Evolutionary conservation across 1,284 basidiomycete species (phyloP), one percentile per base, ranked within the genome.

Genomic region (Microbotryum intermedium): DNA sequence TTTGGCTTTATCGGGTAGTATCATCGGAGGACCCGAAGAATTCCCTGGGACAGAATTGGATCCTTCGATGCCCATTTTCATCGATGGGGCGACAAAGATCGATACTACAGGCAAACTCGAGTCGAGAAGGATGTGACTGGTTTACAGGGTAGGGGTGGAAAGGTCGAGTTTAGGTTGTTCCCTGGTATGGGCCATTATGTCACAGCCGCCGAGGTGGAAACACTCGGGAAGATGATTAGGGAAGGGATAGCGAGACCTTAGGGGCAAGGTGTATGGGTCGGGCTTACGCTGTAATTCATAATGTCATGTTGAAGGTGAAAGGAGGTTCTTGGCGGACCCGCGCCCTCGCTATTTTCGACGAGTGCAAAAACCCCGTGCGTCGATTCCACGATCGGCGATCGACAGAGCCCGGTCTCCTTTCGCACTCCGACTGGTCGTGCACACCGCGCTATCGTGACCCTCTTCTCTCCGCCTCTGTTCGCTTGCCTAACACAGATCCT

Each of bases 141-240:
- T 13, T 11, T 57, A 3, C 1, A 43, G 42, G 28, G 26, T 11
- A 25, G 55, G 8, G 55, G 55, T 20, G 34, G n/a, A 2, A n/a
- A 48, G n/a, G 48, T 57, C 48, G 29, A 39, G 39, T n/a, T 57
- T 2, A 30, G 50, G 29, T 16, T 57, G 30, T 50, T 50, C 13
- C 55, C 55, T 4, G 3, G 20, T 13, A 50, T 57, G 48, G 55
- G 55, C 11, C 55, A 57, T 39, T 57, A 18, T 8, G 39, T 50
- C 13, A 43, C 46, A 5, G n/a, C n/a, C 6, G 34, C 44, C 10
- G 43, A 57, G 48, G 23, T 57, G 45, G 55, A 57, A 13, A 49
- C n/a, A 21, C 23, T 57, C 20, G 47, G 25, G 25, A 39, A 57
- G 23, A 16, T 50, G 20, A 29, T 57, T 13, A 42, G 18, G 21